Percentiles rank a stretch among this genome's conserved stretches.
These are phyloP conservation scores for Hemileccinum impolitum DNA, from an alignment of 768 basidiomycete species.

Conservation along the genomic window DNA sequence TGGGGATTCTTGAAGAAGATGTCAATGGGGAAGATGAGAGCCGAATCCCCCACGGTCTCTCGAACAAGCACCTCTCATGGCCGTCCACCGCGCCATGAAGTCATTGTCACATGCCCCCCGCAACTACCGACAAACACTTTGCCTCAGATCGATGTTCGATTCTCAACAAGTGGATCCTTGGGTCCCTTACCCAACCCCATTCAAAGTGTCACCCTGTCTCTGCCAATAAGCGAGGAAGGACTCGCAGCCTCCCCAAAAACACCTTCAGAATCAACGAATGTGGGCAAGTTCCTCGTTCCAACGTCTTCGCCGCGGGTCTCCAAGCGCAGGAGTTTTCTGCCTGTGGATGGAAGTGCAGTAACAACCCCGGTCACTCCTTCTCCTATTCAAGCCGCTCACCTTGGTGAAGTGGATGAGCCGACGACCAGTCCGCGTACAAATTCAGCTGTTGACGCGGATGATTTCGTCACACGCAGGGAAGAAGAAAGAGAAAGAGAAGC, in stretches of 20 bases:
- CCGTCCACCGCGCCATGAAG: constrained; percentile 16
- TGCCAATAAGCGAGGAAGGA: constrained; percentile 23
- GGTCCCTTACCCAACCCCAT: constrained; percentile 43
- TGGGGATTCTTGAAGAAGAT: constrained; percentile 99
- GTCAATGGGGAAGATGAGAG: constrained; percentile 91
- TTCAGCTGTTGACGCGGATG: constrained; percentile 43
- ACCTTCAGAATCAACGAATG: constrained; percentile 5
- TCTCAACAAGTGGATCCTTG: constrained; percentile 67
- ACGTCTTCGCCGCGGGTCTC: constrained; percentile 45
- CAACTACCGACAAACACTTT: constrained; percentile 38
- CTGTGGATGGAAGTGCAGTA: constrained; percentile 66
- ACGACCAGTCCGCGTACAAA: constrained; percentile 37
- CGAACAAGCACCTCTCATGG: constrained; percentile 36
- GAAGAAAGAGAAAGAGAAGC: constrained; percentile 69
- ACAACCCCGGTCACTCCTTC: constrained; percentile 63
- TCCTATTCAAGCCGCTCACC: constrained; percentile 49
- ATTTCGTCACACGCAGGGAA: constrained; percentile 52
- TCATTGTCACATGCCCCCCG: constrained; percentile 20
- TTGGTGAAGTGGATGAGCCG: constrained; percentile 33
- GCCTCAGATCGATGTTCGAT: constrained; percentile 66
- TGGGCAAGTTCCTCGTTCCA: constrained; percentile 38
- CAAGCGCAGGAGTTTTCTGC: constrained; percentile 87
- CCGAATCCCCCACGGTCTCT: constrained; percentile 47
- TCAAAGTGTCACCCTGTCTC: constrained; percentile 28
- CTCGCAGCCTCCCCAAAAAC: neutral